Base-by-base conservation (phyloP, 2,329 filamentous ascomycete genomes). In the Sporothrix variecibatus region DNA sequence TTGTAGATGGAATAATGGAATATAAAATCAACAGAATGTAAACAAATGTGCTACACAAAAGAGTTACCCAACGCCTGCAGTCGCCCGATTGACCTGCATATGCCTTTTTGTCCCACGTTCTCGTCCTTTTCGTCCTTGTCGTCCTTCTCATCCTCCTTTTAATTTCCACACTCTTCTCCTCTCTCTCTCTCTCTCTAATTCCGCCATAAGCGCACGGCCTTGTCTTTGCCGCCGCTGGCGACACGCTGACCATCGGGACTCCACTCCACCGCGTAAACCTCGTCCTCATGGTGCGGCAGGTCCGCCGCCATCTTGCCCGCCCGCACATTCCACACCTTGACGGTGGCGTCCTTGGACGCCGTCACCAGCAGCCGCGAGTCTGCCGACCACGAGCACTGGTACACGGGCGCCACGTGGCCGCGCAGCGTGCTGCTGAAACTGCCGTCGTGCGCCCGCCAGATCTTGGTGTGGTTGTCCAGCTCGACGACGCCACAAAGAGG, bases 221-320 rank as follows among this genome's bases (percentile, higher is more conserved):
- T 98, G 82, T 99, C 96, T 81, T 95, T 95, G 11, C 96, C 96
- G 72, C 95, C 96, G 81, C 94, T 97, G 23, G 91, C 94, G 20
- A 98, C 95, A 78, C 91, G 91, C 78, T 94, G 89, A 9, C 96
- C 96, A 81, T 98, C 95, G 0, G 94, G 92, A 78, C 93, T 95
- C 96, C 95, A 98, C 81, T 98, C 95, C 15, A 98, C 91, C 0
- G 95, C 94, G 82, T 95, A 98, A 0, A 98, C 95, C 81, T 98
- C 94, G 79, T 97, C 95, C 81, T 93, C 89, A 81, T 98, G 95
- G 0, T 95, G 94, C 0, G 95, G 94, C 64, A 98, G 85, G 84
- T 98, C 95, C 67, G 85, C 84, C 2, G 90, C 89, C 74, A 99
- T 84, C 83, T 97, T 97, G 70, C 92, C 93, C 1, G 92, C 94